phyloP scores from a whole-genome alignment of 257 asterid species.

The Mitragyna speciosa region DNA sequence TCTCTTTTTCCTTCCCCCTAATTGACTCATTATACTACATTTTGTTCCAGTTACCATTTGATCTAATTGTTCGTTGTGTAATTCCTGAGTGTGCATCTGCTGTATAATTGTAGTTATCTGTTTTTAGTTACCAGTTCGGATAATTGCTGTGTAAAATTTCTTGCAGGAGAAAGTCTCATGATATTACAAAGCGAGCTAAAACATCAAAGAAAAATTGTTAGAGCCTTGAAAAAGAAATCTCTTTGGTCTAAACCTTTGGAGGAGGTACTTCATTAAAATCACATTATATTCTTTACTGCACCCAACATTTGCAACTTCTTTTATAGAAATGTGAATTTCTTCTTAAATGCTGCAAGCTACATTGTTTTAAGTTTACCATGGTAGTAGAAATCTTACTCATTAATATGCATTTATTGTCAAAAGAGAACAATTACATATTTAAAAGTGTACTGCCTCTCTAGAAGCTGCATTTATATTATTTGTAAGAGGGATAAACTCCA shows the following conservation, averaged over 20 bases:
- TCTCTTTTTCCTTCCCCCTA: background rate
- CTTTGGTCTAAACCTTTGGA: slow-evolving; percentile 95
- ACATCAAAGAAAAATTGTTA: slow-evolving; percentile 85
- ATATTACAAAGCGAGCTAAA: slow-evolving; percentile 84
- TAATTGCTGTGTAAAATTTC: slow-evolving; percentile 5
- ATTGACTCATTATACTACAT: background rate
- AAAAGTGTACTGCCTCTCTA: background rate
- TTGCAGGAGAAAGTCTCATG: slow-evolving; percentile 74
- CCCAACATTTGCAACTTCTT: background rate
- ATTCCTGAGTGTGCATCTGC: background rate
- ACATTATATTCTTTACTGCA: background rate
- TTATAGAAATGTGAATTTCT: background rate
- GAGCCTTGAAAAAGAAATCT: slow-evolving; percentile 91
- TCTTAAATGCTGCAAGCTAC: background rate
- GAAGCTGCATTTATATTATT: background rate
- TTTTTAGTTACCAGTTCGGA: background rate
- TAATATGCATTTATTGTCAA: background rate
- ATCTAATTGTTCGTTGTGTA: background rate
- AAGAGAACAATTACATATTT: background rate
- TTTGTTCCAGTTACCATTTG: background rate
- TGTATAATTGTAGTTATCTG: background rate
- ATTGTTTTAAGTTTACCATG: background rate
- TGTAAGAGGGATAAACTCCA: background rate
- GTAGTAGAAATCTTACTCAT: background rate
- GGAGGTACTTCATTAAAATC: slow-evolving; percentile 59